Base-by-base conservation (phyloP, 2,329 filamentous ascomycete genomes). In the Talaromyces rugulosus region DNA sequence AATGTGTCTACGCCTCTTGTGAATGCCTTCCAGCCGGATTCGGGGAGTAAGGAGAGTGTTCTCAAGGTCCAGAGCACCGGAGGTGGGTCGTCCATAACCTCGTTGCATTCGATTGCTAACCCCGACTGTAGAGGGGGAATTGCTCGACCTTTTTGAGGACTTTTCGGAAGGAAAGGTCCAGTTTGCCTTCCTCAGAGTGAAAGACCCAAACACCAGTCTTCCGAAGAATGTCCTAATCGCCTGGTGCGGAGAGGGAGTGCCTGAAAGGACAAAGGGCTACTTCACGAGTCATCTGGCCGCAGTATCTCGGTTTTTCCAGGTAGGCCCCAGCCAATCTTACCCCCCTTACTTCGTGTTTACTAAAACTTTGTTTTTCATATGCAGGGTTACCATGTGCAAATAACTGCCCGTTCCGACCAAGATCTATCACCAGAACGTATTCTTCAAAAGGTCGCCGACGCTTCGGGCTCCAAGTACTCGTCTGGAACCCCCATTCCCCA, bases 251-350 rank as follows among this genome's bases (percentile, higher is more conserved):
- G 94, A 96, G 73, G 95, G 95, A 69, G 95, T 99, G 16, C 95
- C 95, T n/a, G 95, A 99, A 79, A 85, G 94, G 71, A 98, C 94
- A 64, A 99, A 98, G 80, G 95, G 95, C 67, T 98, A 98, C 79
- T 99, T 99, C 75, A 96, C 92, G 67, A 97, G 92, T 79, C 94
- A 99, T 78, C 82, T 95, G 55, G 88, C 90, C 64, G 89, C 92
- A 55, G 92, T 98, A 42, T 88, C 92, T 65, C 97, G 96, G 78
- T 84, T 97, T 68, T 85, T 99, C 50, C 93, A 97, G 80, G 88
- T 88, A 60, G 36, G 61, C 51, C 36, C 28, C 42, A 33, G 28
- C 12, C 40, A 8, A 40, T 47, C 44, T 27, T 7, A 47, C 44
- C 12, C 44, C 18, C 6, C 18, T 36, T 47, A 58, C 47, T 51